Conservation (phyloP, 2,329 filamentous ascomycete species). For the Hymenoscyphus scutula region DNA sequence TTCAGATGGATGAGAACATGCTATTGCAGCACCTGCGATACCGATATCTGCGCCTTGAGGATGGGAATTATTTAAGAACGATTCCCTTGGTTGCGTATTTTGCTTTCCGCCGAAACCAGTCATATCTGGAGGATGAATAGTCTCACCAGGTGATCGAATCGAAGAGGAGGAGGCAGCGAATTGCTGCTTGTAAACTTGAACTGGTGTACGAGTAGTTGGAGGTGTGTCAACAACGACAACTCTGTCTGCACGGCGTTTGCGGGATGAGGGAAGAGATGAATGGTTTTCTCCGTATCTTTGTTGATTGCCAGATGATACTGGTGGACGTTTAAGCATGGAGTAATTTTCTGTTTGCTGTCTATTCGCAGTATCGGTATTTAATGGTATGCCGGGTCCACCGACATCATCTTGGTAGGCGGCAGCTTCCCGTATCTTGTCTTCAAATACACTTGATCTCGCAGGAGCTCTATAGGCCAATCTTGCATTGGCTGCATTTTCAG, state of each 20-base stretch:
- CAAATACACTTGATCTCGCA: slow-evolving; percentile 37
- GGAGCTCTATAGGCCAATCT: background rate
- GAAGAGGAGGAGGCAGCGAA: too few species aligned
- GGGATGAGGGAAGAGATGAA: too few species aligned
- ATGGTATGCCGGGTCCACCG: slow-evolving; percentile 43
- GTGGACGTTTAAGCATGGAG: too few species aligned
- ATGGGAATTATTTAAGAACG: slow-evolving; percentile 73
- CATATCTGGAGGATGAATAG: too few species aligned
- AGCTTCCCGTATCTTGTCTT: slow-evolving; percentile 46
- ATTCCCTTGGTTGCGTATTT: slow-evolving; percentile 41
- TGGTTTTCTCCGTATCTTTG: too few species aligned
- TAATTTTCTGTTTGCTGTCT: slow-evolving; percentile 26
- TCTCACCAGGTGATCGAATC: too few species aligned
- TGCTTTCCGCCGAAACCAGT: slow-evolving; percentile 24
- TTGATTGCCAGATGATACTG: too few species aligned
- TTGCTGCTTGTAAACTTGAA: too few species aligned
- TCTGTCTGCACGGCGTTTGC: too few species aligned
- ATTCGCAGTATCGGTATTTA: slow-evolving; percentile 54
- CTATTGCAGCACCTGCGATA: slow-evolving; percentile 50
- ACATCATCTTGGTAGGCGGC: slow-evolving; percentile 53
- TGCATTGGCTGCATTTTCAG: slow-evolving; percentile 28
- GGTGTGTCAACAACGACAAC: too few species aligned
- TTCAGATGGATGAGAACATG: slow-evolving; percentile 37
- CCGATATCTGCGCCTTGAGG: slow-evolving; percentile 69
- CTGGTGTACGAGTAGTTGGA: too few species aligned